Conservation (phyloP, 306 rosid species). For the Rosa rugosa region DNA sequence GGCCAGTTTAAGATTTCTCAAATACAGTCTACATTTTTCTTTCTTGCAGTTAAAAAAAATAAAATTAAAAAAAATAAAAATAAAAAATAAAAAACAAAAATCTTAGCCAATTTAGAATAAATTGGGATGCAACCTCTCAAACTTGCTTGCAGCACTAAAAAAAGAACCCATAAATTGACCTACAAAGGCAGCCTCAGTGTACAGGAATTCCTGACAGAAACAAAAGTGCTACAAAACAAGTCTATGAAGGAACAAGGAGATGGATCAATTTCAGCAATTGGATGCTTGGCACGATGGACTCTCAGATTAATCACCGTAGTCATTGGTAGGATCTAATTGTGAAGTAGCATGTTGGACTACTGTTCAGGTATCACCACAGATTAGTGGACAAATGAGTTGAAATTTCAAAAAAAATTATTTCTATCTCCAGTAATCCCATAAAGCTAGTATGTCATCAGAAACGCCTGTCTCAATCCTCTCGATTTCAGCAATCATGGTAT, state of each 20-base stretch:
- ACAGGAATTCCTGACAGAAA: neutral
- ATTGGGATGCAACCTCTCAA: neutral
- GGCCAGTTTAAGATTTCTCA: neutral
- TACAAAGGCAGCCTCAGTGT: neutral
- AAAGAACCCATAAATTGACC: neutral
- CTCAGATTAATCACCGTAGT: neutral
- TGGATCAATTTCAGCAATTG: neutral
- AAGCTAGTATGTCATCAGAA: neutral
- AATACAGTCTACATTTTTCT: neutral
- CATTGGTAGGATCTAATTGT: too few relatives aligned
- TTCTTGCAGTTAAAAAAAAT: neutral
- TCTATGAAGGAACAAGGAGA: neutral
- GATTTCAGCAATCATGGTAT: neutral
- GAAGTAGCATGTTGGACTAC: neutral
- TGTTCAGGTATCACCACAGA: neutral
- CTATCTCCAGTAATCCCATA: neutral
- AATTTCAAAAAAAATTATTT: neutral
- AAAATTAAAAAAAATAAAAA: neutral
- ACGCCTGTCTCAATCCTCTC: neutral
- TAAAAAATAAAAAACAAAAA: neutral
- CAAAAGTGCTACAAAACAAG: neutral
- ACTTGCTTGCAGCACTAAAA: neutral
- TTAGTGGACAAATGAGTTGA: neutral
- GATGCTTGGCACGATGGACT: neutral
- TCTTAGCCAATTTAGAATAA: neutral